Conservation (phyloP, 2,329 filamentous ascomycete genomes). For the Ustilaginoidea virens region DNA sequence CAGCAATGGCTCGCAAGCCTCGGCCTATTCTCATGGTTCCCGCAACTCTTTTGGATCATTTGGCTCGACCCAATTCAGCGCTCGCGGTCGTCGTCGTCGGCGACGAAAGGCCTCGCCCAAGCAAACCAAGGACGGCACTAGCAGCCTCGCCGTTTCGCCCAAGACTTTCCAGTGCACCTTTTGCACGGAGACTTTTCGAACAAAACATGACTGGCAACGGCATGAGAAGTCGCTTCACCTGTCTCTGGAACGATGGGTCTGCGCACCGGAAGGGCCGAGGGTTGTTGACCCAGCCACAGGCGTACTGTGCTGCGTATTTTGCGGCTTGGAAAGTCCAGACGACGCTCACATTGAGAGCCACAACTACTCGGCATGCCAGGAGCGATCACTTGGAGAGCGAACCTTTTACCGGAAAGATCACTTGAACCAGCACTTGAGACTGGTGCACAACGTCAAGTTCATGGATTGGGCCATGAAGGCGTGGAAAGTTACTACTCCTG, state of each 20-base stretch:
- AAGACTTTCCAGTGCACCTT: conserved; percentile 53
- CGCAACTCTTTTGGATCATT: conserved; percentile 40
- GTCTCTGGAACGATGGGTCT: conserved; percentile 52
- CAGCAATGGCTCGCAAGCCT: conserved; percentile 40
- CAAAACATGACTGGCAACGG: conserved; percentile 54
- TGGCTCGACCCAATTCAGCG: conserved; percentile 25
- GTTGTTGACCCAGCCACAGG: conserved; percentile 45
- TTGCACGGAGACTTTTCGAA: conserved; percentile 52
- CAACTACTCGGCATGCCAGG: conserved; percentile 49
- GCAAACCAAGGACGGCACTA: conserved; percentile 17
- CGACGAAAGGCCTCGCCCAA: conserved; percentile 27
- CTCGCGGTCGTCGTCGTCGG: conserved; percentile 32
- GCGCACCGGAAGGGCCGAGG: conserved; percentile 38
- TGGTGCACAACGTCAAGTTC: conserved; percentile 48
- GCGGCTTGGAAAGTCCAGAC: conserved; percentile 37
- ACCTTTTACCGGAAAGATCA: conserved; percentile 55
- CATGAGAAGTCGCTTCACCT: conserved; percentile 54
- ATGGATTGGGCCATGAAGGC: conserved; percentile 47
- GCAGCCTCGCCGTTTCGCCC: conserved; percentile 24
- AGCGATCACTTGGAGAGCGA: conserved; percentile 44
- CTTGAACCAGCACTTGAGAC: conserved; percentile 47
- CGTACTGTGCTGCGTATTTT: conserved; percentile 41
- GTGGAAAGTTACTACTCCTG: conserved; percentile 44
- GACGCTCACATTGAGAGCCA: conserved; percentile 41
- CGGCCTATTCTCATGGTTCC: conserved; percentile 42